Evolutionary conservation across 805 yeast species (phyloP), one percentile per base, ranked within the genome.

Genomic region (Candida ipomoeae): DNA sequence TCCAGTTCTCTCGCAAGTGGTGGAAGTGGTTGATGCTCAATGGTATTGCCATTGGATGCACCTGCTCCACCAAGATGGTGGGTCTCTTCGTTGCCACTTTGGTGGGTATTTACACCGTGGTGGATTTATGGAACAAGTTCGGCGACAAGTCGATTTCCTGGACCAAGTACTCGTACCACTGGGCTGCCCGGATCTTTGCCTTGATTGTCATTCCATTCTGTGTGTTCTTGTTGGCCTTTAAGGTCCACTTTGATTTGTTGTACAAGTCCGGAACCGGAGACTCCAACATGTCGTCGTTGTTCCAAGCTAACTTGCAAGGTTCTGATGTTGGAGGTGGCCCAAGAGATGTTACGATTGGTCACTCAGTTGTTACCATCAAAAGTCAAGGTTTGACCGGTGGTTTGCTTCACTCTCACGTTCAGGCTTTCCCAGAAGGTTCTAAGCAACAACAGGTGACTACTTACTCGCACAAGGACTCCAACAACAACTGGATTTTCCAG

Each of bases 51-150:
- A 82, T 94, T 61, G 98, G 99, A 39, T 87, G 94, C 67, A 87
- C 91, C 17, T 85, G 92, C 64, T 86, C 96, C 29, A 96, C 90
- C 51, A 94, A 94, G 71, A 89, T 91, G 96, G 98, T 94, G 51
- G 99, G 99, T 61, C 77, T 92, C 50, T 89, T 94, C 62, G 88
- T 89, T 53, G 92, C 96, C 50, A 68, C 89, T 15, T 72, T 90
- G 55, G 90, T 94, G 49, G 99, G 99, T 44, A 79, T 89, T 55
- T 89, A 92, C 70, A 90, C 97, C 20, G 75, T 88, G 37, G 85
- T 82, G 48, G 97, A 94, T 62, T 75, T 94, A 61, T 94, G 97
- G 96, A 75, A 72, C 60, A 81, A 81, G 66, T 80, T 89, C 60
- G 96, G 91, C 56, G 92, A 87, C 64, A 75, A 73, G 60, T 62